Evolutionary conservation across 495 filamentous ascomycete genomes (phyloP).

Genomic region (Parathielavia hyrcaniae): DNA sequence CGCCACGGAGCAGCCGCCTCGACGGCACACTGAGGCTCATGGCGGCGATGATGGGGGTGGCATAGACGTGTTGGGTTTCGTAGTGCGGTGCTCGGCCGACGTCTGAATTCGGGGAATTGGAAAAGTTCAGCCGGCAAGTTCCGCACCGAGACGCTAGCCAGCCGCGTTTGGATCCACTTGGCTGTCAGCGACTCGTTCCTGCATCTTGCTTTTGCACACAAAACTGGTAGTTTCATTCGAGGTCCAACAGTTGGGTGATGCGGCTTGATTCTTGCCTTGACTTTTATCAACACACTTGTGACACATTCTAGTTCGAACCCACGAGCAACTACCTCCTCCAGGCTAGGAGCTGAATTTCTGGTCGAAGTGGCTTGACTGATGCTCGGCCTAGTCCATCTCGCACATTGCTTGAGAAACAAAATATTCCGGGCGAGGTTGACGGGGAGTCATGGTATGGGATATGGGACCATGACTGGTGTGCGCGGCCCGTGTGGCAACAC

Average conservation of each 20-base stretch:
- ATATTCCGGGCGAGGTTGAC: too few relatives aligned
- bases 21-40: slow-evolving; percentile 45
- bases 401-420: too few relatives aligned
- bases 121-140: slow-evolving; percentile 30
- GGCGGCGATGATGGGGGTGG: slow-evolving; percentile 27
- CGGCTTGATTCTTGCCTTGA: too few relatives aligned
- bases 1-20: slow-evolving; percentile 36
- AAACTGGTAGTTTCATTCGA: too few relatives aligned
- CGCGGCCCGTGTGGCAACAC: not conserved
- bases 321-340: too few relatives aligned
- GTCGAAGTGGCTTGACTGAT: too few relatives aligned
- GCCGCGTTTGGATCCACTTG: slow-evolving; percentile 7
- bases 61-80: slow-evolving; percentile 19
- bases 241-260: too few relatives aligned
- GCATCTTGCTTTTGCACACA: not conserved
- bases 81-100: slow-evolving; percentile 1
- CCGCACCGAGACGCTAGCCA: slow-evolving; percentile 19
- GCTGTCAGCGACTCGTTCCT: not conserved
- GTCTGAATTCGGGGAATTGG: not conserved
- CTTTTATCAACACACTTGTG: too few relatives aligned
- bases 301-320: too few relatives aligned
- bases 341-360: too few relatives aligned
- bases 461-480: not conserved
- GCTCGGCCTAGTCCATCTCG: too few relatives aligned
- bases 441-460: not conserved